A percentile compares a stretch with the other conserved stretches of the same genome.
Evolutionary conservation across 306 rosid genomes (phyloP).

Genomic region (Coriaria nepalensis): DNA sequence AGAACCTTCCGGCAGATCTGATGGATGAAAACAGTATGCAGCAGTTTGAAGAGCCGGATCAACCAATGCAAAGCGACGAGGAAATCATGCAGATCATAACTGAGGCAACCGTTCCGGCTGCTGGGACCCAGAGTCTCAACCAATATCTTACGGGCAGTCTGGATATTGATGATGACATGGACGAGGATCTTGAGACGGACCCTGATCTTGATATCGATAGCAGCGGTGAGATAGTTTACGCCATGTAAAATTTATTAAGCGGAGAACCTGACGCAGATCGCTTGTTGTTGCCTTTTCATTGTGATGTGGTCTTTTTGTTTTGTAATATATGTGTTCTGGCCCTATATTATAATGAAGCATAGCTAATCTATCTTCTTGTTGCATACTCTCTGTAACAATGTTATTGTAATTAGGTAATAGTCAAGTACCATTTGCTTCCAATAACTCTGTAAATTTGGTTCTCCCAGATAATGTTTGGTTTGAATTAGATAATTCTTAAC

Average conservation of each 20-base stretch:
- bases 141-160: constrained; percentile 67
- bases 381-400: constrained; percentile 3
- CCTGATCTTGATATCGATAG: constrained; percentile 83
- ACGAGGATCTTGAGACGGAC: constrained; percentile 68
- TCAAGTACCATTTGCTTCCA: too few relatives aligned
- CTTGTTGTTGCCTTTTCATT: too few relatives aligned
- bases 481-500: too few relatives aligned
- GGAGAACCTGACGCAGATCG: too few relatives aligned
- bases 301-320: not conserved
- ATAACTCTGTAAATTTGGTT: too few relatives aligned
- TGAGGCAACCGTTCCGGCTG: constrained; percentile 77
- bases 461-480: too few relatives aligned
- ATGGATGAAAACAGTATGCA: constrained; percentile 36
- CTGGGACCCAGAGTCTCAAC: constrained; percentile 52
- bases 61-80: constrained; percentile 67
- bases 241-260: constrained; percentile 33
- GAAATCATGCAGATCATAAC: constrained; percentile 85
- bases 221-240: constrained; percentile 86
- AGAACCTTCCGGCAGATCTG: constrained; percentile 82
- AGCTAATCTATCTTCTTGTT: constrained; percentile 1
- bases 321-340: not conserved
- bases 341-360: not conserved
- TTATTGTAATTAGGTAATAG: constrained; percentile 3
- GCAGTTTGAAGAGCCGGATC: constrained; percentile 76
- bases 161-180: constrained; percentile 91